Base-by-base conservation (phyloP, 1,284 basidiomycete genomes). In the Phlebopus sp. region DNA sequence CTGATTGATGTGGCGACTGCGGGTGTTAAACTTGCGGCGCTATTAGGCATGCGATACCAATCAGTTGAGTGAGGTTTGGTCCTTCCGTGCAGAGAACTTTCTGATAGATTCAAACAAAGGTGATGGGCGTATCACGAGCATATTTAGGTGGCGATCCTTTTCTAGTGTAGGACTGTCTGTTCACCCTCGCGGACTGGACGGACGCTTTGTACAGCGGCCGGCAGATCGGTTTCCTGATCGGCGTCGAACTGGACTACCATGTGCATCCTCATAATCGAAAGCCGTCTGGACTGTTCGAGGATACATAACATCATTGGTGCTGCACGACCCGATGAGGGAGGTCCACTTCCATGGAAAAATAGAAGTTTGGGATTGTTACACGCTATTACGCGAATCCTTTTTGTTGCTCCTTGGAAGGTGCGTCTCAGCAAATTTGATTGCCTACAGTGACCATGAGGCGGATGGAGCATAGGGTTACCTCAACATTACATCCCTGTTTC, bases 401-500 rank as follows among this genome's bases (percentile, higher is more conserved):
- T 29, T 29, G 27, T 29, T 14, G n/a, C 15, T 9, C 40, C 15
- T 15, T 8, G 25, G n/a, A 31, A 25, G 9, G 27, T 13, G 25
- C 9, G 9, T 44, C 23, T 39, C 5, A 18, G 5, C 14, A 19
- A 17, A 18, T 17, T 27, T 17, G 21, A 19, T 35, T 35, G 19
- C n/a, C 15, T 40, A 19, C 37, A 15, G n/a, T n/a, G 21, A 34
- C 37, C 44, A 46, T 32, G 44, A 46, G 44, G 44, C 44, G 13
- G 25, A 17, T 46, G 37, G 36, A 18, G 11, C 13, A 39, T 23
- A 9, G 27, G 4, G 37, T 46, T 46, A 46, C 44, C 29, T 38
- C 44, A 46, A 46, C 4, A 32, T 40, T 46, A 40, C 37, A 5
- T 39, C 30, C 14, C 23, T n/a, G 44, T 46, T 32, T 31, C 19